Evolutionary conservation across 805 yeast species (phyloP), one percentile per base, ranked within the genome.

Genomic region (Hanseniaspora thailandica): DNA sequence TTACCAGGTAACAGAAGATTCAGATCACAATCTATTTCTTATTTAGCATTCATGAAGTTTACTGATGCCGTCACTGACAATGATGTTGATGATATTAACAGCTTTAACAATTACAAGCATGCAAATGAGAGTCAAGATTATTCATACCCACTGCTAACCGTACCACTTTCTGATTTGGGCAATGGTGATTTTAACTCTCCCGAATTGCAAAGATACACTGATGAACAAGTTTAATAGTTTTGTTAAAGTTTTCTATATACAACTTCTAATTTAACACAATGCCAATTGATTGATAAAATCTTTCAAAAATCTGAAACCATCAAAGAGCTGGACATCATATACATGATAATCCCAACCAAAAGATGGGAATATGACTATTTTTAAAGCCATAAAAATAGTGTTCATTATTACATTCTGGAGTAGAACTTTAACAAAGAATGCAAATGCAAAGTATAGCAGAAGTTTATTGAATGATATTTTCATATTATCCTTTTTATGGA

Each of bases 61-160:
- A 38, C 45, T 19, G 38, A 48, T 52, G 22, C 36, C 39, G 26
- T 40, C 1, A 50, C 45, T 19, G 54, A 50, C 12, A 43, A 34
- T 6, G 48, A 40, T 46, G 55, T 40, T 39, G 51, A 38, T 34
- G 48, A 46, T 31, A 46, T 45, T 4, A 45, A 35, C 30, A 44
- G 15, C 22, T 45, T 39, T 15, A 46, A 44, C 17, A 34, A 39
- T 13, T 28, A 31, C 19, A 39, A 33, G 26, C 55, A 52, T 10
- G 40, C 62, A 2, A 52, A 55, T 19, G 69, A 67, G 36, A 60
- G 65, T 38, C 66, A 78, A 58, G 78, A 78, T 7, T 90, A 88
- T 60, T 81, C 80, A 45, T 89, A 86, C 65, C 96, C 96, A 2
- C 78, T 78, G 58, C 66, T 86, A 59, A 73, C 81, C 0, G 77